These are phyloP conservation scores for Vitis rupestris DNA, from an alignment of 164 flowering plant genomes.

Conservation along the genomic window DNA sequence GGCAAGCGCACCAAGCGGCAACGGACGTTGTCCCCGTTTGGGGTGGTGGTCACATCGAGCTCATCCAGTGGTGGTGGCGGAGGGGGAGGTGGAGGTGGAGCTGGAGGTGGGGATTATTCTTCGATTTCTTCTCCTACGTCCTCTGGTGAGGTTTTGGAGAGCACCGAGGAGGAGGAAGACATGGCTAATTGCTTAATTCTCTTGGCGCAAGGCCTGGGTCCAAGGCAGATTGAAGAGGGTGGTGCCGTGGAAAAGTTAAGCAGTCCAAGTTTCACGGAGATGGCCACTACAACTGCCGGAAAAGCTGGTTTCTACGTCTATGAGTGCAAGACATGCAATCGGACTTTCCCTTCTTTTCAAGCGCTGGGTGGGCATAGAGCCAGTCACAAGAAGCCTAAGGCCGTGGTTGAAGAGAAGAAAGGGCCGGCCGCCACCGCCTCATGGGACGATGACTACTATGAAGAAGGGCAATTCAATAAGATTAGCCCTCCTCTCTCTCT, in stretches of 20 bases:
- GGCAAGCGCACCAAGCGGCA: conserved; percentile 59
- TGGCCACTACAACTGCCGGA: conserved; percentile 8
- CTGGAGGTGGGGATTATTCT: conserved; percentile 1
- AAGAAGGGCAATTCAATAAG: conserved; percentile 6
- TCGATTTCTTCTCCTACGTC: conserved; percentile 11
- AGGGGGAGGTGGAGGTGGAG: conserved; percentile 1
- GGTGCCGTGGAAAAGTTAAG: background rate
- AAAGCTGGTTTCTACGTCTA: conserved; percentile 35
- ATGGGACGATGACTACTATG: background rate
- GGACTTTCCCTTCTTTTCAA: conserved; percentile 58
- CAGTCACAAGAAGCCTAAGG: conserved; percentile 52
- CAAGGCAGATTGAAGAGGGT: conserved; percentile 16
- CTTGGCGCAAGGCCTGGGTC: conserved; percentile 24
- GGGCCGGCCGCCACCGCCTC: background rate
- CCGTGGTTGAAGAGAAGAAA: conserved; percentile 13
- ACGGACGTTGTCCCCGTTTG: conserved; percentile 25
- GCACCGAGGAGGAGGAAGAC: conserved; percentile 49
- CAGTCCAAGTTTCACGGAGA: conserved; percentile 15
- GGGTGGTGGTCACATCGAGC: conserved; percentile 12
- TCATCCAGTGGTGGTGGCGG: conserved; percentile 18
- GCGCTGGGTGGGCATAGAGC: conserved; percentile 71
- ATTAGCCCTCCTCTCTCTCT: conserved; percentile 3
- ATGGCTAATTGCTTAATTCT: conserved; percentile 65
- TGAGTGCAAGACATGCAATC: conserved; percentile 60
- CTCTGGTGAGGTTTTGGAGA: conserved; percentile 17